A percentile compares a stretch with the other conserved stretches of the same genome.
Evolutionary conservation across 2,329 filamentous ascomycete species (phyloP).

Genomic region (Clonostachys solani): DNA sequence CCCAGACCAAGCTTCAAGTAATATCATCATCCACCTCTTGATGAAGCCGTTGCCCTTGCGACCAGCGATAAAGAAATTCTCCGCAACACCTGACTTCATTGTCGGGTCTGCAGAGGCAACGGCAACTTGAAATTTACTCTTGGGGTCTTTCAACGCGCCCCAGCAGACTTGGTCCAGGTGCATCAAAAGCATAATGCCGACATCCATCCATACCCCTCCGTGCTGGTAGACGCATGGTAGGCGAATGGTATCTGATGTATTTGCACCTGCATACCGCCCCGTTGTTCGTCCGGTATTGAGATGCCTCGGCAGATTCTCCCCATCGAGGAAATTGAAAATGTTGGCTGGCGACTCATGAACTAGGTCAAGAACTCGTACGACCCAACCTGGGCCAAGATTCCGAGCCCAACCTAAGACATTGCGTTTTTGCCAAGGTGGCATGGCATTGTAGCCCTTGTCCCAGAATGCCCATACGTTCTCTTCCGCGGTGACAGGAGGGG

Average conservation of each 20-base stretch:
- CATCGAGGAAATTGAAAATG: constrained; percentile 22
- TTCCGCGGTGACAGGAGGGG: constrained; percentile 29
- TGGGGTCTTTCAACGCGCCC: constrained; percentile 15
- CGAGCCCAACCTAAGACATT: constrained; percentile 36
- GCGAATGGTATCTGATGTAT: too few relatives aligned
- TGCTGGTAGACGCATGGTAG: too few relatives aligned
- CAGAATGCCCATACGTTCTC: constrained; percentile 42
- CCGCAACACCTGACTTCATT: too few relatives aligned
- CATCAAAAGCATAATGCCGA: constrained; percentile 15
- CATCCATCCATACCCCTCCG: constrained; percentile 32
- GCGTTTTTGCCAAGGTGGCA: constrained; percentile 27
- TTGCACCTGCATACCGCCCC: too few relatives aligned
- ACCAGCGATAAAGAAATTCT: constrained; percentile 35
- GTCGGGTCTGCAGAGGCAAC: too few relatives aligned
- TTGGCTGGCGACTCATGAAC: constrained; percentile 24
- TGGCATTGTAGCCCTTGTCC: constrained; percentile 27
- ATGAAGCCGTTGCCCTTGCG: constrained; percentile 35
- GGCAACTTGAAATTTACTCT: constrained; percentile 14
- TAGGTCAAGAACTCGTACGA: constrained; percentile 30
- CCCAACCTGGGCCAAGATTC: constrained; percentile 32
- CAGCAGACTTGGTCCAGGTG: constrained; percentile 26
- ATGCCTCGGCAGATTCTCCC: constrained; percentile 23
- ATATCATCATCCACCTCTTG: constrained; percentile 36
- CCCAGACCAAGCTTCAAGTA: too few relatives aligned
- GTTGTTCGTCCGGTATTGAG: constrained; percentile 29